These are phyloP conservation scores for Pythium volutum DNA, from an alignment of 352 stramenopile species.

Conservation along the genomic window DNA sequence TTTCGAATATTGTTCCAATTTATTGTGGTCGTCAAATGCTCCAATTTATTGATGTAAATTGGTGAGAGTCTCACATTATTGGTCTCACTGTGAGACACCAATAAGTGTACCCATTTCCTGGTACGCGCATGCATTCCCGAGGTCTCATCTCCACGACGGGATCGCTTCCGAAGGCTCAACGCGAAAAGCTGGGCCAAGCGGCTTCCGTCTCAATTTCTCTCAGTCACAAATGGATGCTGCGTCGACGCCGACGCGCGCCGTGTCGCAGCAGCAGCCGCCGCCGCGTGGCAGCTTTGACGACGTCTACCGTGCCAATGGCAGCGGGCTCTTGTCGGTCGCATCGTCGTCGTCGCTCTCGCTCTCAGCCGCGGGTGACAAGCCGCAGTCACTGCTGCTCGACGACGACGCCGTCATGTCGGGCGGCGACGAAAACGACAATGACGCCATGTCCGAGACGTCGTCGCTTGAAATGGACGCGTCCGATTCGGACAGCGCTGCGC, in stretches of 20 bases:
- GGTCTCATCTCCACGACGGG: neutral
- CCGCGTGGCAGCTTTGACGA: conserved; percentile 22
- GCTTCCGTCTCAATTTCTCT: neutral
- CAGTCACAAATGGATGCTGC: conserved; percentile 4
- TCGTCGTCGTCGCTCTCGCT: conserved; percentile 9
- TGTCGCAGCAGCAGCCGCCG: neutral
- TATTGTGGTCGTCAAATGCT: neutral
- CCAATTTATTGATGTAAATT: neutral
- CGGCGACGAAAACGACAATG: conserved; percentile 4
- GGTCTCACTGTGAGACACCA: neutral
- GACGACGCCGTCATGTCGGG: conserved; percentile 22
- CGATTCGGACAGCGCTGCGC: conserved; percentile 5
- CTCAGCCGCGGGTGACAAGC: conserved; percentile 4
- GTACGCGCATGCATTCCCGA: neutral
- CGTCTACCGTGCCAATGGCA: conserved; percentile 22
- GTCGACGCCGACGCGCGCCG: neutral
- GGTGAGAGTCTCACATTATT: neutral
- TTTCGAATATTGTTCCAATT: neutral
- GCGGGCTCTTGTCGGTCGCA: conserved; percentile 14
- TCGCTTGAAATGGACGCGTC: conserved; percentile 24
- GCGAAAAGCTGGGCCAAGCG: too few relatives aligned
- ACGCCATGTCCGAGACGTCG: conserved; percentile 31
- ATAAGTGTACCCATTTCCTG: conserved; percentile 1
- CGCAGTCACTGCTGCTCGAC: neutral
- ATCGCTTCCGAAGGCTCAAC: neutral